Evolutionary conservation across 306 rosid genomes (phyloP).

Genomic region (Erythrophleum fordii): DNA sequence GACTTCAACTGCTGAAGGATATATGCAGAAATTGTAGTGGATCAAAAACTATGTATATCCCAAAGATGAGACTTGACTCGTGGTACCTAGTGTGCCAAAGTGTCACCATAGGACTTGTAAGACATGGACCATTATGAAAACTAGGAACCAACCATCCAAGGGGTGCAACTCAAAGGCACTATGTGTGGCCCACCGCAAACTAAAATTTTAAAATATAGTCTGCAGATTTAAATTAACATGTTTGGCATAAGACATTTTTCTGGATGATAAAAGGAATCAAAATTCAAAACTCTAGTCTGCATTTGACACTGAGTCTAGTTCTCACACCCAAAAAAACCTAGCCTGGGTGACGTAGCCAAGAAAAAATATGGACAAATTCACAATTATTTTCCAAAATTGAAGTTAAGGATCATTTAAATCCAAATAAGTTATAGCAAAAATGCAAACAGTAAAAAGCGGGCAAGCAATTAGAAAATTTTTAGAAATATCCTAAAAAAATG

Average conservation of each 20-base stretch:
- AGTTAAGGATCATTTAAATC: background rate
- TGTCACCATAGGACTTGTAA: slow-evolving; percentile 16
- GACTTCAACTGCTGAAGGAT: slow-evolving; percentile 34
- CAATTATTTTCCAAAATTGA: background rate
- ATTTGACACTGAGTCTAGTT: background rate
- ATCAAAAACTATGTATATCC: slow-evolving; percentile 18
- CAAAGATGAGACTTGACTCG: background rate
- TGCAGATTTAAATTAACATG: background rate
- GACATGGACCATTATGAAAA: background rate
- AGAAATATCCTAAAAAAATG: slow-evolving; percentile 34
- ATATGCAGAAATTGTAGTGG: slow-evolving; percentile 12
- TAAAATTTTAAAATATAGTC: slow-evolving; percentile 19
- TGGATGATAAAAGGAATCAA: background rate
- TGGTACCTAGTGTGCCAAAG: background rate
- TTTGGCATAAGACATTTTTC: slow-evolving; percentile 5
- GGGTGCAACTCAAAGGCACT: background rate
- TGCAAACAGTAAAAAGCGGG: slow-evolving; percentile 2
- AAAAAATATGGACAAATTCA: background rate
- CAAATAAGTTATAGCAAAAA: background rate
- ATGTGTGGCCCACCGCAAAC: background rate
- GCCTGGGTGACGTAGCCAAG: background rate
- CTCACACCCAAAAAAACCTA: slow-evolving; percentile 15
- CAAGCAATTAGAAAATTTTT: slow-evolving; percentile 4
- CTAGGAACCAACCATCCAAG: background rate
- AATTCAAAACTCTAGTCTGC: slow-evolving; percentile 27